These are phyloP conservation scores for Coemansia sp. DNA, from an alignment of 192 early-diverging fungal species.

Conservation along the genomic window DNA sequence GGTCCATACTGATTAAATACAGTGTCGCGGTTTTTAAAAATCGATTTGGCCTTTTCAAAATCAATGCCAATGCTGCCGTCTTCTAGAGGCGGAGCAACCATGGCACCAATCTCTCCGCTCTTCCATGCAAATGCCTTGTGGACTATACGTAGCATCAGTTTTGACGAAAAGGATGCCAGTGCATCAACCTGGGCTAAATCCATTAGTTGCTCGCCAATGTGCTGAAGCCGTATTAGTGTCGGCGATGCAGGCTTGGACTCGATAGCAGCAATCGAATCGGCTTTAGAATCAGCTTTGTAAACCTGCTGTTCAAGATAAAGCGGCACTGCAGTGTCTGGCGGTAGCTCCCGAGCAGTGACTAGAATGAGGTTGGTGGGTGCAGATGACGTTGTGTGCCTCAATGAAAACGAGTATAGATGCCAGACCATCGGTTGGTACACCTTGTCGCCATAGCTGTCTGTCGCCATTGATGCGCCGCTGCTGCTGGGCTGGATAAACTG, in stretches of 20 bases:
- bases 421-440: constrained; percentile 21
- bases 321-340: constrained; percentile 24
- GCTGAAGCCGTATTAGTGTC: constrained; percentile 9
- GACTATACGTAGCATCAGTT: constrained; percentile 47
- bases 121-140: constrained; percentile 52
- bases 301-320: constrained; percentile 27
- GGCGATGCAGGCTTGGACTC: too few species aligned
- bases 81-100: constrained; percentile 53
- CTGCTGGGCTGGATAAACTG: constrained; percentile 7
- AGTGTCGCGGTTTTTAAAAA: constrained; percentile 17
- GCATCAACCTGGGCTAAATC: constrained; percentile 32
- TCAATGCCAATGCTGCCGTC: constrained; percentile 22
- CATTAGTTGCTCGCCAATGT: constrained; percentile 26
- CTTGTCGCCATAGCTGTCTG: constrained; percentile 1
- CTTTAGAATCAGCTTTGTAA: too few species aligned
- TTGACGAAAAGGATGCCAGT: constrained; percentile 55
- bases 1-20: not conserved
- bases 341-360: constrained; percentile 16
- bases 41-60: constrained; percentile 21
- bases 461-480: constrained; percentile 1
- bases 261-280: too few species aligned
- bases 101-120: constrained; percentile 50
- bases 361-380: constrained; percentile 5
- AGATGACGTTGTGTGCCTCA: constrained; percentile 19
- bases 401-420: constrained; percentile 21